Percentiles rank a stretch among this genome's conserved stretches.
These are phyloP conservation scores for Cicer chorassanicum DNA, from an alignment of 306 rosid species.

Conservation along the genomic window DNA sequence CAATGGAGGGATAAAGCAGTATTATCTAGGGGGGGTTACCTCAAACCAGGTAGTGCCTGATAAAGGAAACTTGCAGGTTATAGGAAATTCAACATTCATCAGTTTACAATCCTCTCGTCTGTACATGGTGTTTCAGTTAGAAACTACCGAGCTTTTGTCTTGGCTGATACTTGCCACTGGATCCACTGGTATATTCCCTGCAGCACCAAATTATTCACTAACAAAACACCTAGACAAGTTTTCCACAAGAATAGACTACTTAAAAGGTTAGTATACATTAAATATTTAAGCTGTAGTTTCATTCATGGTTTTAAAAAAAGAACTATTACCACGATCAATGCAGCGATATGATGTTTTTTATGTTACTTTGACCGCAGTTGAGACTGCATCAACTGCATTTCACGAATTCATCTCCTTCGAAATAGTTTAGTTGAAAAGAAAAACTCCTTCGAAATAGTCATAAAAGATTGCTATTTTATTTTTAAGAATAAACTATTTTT, in stretches of 20 bases:
- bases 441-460: conserved; percentile 7
- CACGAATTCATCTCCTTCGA: conserved; percentile 1
- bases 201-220: conserved; percentile 55
- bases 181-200: conserved; percentile 60
- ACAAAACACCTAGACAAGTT: conserved; percentile 59
- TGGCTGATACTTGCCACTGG: conserved; percentile 64
- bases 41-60: conserved; percentile 56
- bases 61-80: conserved; percentile 61
- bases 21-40: conserved; percentile 67
- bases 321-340: no score
- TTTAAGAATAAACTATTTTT: background rate
- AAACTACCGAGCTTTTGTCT: conserved; percentile 43
- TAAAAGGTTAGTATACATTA: conserved; percentile 53
- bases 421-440: background rate
- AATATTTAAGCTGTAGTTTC: conserved; percentile 10
- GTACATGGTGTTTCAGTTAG: conserved; percentile 70
- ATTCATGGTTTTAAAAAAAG: background rate
- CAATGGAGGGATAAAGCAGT: conserved; percentile 56
- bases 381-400: background rate
- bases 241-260: conserved; percentile 61
- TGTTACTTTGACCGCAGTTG: background rate
- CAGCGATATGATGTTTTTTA: no score
- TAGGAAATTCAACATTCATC: conserved; percentile 53
- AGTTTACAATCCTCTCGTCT: conserved; percentile 51
- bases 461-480: background rate